Percentiles rank a stretch among this genome's conserved stretches.
Conservation (phyloP, 2,329 filamentous ascomycete genomes). For the Verticillium dahliae region DNA sequence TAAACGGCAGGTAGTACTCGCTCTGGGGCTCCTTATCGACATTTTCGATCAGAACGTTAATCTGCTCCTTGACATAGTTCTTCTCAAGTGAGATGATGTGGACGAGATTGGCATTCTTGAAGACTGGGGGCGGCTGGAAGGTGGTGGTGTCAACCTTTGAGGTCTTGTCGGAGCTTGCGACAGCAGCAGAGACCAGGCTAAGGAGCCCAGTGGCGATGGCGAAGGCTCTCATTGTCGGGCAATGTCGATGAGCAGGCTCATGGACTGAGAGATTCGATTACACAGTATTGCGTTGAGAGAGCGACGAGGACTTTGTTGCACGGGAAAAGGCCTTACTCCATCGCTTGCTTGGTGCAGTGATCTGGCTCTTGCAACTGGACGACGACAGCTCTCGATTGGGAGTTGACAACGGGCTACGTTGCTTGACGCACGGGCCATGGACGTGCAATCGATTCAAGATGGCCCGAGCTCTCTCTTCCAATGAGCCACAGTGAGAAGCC, state of each 20-base stretch:
- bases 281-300: conserved; percentile 4
- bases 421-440: background rate
- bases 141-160: conserved; percentile 53
- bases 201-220: conserved; percentile 51
- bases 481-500: background rate
- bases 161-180: conserved; percentile 29
- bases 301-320: conserved; percentile 6
- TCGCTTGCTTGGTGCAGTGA: conserved; percentile 9
- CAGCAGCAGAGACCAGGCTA: conserved; percentile 46
- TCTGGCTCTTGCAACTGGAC: conserved; percentile 11
- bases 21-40: conserved; percentile 69
- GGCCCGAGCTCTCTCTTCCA: background rate
- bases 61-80: conserved; percentile 78
- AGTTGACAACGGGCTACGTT: background rate
- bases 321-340: conserved; percentile 11
- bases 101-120: conserved; percentile 89
- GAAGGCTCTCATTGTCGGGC: conserved; percentile 37
- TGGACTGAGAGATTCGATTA: conserved; percentile 15
- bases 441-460: background rate
- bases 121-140: conserved; percentile 84
- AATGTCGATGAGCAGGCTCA: conserved; percentile 15
- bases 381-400: background rate
- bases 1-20: conserved; percentile 89
- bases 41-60: conserved; percentile 95
- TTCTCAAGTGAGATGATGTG: conserved; percentile 90